A percentile compares a stretch with the other conserved stretches of the same genome.
Evolutionary conservation across 2,329 filamentous ascomycete species (phyloP).

Genomic region (Penicillium vulpinum): DNA sequence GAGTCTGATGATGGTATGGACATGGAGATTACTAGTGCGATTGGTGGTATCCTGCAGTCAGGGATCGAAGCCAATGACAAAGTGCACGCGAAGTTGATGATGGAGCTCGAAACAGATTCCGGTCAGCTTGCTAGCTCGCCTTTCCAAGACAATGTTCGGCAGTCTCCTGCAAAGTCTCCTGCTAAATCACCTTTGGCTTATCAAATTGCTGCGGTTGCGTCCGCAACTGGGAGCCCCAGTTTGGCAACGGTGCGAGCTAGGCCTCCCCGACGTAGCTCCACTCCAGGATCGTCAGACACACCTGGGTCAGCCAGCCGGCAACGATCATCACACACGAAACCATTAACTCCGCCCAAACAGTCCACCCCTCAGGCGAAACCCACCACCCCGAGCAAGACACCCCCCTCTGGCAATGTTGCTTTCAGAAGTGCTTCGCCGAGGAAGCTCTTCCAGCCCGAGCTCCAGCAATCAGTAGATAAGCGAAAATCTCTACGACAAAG

Average conservation of each 20-base stretch:
- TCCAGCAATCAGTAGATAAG: conserved; percentile 41
- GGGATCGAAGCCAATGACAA: conserved; percentile 44
- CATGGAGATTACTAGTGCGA: conserved; percentile 62
- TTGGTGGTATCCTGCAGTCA: conserved; percentile 54
- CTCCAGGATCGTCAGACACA: conserved; percentile 45
- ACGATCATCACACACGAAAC: conserved; percentile 43
- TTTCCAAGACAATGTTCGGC: conserved; percentile 41
- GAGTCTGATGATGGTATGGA: conserved; percentile 35
- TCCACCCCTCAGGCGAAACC: conserved; percentile 49
- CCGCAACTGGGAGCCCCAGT: conserved; percentile 57
- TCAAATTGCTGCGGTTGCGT: conserved; percentile 44
- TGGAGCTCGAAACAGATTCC: conserved; percentile 60
- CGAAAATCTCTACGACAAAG: conserved; percentile 40
- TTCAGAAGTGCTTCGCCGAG: conserved; percentile 53
- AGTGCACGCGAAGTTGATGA: conserved; percentile 55
- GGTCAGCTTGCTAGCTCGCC: conserved; percentile 49
- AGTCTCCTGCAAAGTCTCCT: conserved; percentile 30
- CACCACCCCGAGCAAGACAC: conserved; percentile 53
- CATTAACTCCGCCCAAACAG: conserved; percentile 41
- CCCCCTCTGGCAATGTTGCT: conserved; percentile 49
- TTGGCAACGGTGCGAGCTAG: conserved; percentile 53
- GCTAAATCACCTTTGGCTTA: conserved; percentile 27
- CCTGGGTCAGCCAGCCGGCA: conserved; percentile 42
- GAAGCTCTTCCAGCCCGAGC: conserved; percentile 47
- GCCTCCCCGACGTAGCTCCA: conserved; percentile 50